Evolutionary conservation across 2,329 filamentous ascomycete species (phyloP), one percentile per base, ranked within the genome.

Genomic region (Fusarium floridanum): DNA sequence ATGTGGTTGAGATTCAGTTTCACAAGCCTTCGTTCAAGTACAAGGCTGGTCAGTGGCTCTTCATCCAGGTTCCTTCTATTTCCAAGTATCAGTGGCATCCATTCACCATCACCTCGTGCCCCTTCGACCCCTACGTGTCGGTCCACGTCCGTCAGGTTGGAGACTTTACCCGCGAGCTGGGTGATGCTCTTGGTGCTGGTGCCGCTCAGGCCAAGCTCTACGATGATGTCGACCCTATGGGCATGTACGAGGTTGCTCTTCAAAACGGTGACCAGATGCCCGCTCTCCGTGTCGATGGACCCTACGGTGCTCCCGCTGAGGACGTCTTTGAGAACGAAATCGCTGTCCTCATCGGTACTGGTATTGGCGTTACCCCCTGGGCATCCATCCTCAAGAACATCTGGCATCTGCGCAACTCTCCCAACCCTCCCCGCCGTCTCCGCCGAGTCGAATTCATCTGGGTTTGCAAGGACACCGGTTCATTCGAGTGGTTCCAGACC

Each of bases 401-500:
- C 84, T 99, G 95, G 94, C 96, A 99, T 83, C 89, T 97, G 80
- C 95, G 97, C 73, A 93, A 97, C 74, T 91, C 92, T 17, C 95
- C 96, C 9, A 97, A 98, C 86, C 94, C 95, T 27, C 95, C 96
- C 2, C 91, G 91, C 60, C 94, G 96, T 80, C 92, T 99, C 56
- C 94, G 95, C 69, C 93, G 97, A 82, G 96, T 99, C 36, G 97
- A 99, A 83, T 99, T 99, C 84, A 97, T 99, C 86, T 99, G 97
- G 97, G 93, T 98, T 61, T 98, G 96, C 89, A 97, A 94, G 83
- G 95, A 98, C 80, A 98, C 95, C 0, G 93, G 91, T 37, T 98
- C 95, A 0, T 99, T 99, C 80, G 97, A 98, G 85, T 99, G 97
- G 97, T 98, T 99, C 88, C 97, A 99, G 82, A 95, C 94, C 2